Evolutionary conservation across 73 alveolate species (phyloP), one percentile per base, ranked within the genome.

Genomic region (Paramecium octaurelia): DNA sequence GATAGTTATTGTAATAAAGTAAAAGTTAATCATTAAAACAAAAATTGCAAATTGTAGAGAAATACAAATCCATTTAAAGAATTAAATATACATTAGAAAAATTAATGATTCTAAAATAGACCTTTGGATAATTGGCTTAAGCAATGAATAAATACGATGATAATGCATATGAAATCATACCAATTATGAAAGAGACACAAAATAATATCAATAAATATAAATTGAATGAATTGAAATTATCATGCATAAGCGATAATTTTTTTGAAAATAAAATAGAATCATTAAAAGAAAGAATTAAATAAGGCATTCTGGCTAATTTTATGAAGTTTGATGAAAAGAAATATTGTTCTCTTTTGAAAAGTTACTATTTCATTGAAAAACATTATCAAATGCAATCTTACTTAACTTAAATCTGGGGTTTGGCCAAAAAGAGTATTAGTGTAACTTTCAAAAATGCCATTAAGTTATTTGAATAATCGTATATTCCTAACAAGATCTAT

Each of bases 311-410:
- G 8, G 75, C 48, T 24, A 80, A 80, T 44, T 46, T 44, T 23
- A 40, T 80, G 57, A 80, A 80, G 23, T 80, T 80, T 80, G 91
- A 80, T 80, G 91, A 80, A 44, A 80, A 80, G 8, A 80, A 48
- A 44, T 80, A 80, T n/a, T 48, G 6, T 18, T 80, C 91, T 2
- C n/a, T 44, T 6, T 80, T 80, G 48, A 80, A 48, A 43, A 80
- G 91, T 80, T 80, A 80, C 44, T 80, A 40, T 35, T 80, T 38
- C 31, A 24, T 80, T 9, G 91, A 80, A 80, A 80, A 80, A 35
- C 91, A 80, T 64, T 80, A 80, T 80, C 29, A 80, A 43, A 80
- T 80, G 75, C 14, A n/a, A 43, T 46, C 43, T 3, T 80, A 6
- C 16, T 2, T 46, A 9, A 80, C 91, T 18, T 80, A 80, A 20